phyloP scores from a whole-genome alignment of 148 eudicot genomes.

The Fagopyrum esculentum region DNA sequence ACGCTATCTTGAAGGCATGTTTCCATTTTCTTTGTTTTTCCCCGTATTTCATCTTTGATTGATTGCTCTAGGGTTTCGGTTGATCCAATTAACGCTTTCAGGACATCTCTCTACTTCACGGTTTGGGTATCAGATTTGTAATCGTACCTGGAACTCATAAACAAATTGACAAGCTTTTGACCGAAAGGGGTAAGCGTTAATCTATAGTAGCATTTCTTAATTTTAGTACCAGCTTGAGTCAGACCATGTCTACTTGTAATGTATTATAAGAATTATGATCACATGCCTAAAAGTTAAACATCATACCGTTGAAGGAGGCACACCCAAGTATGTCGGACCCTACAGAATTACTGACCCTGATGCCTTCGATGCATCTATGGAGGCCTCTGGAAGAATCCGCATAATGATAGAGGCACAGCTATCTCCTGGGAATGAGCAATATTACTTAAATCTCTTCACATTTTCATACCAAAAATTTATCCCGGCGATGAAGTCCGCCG shows the following conservation, averaged over 20 bases:
- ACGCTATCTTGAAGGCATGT: slow-evolving; percentile 64
- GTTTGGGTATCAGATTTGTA: slow-evolving; percentile 84
- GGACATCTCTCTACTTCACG: slow-evolving; percentile 92
- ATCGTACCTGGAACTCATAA: slow-evolving; percentile 90
- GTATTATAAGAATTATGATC: neutral
- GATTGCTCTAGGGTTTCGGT: neutral
- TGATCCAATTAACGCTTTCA: slow-evolving; percentile 22
- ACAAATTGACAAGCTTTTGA: slow-evolving; percentile 84
- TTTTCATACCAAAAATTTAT: too few species aligned
- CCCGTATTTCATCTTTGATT: neutral
- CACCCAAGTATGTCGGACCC: slow-evolving; percentile 71
- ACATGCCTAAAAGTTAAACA: neutral
- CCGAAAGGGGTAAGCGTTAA: slow-evolving; percentile 55
- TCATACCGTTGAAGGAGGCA: slow-evolving; percentile 33
- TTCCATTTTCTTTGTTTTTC: neutral
- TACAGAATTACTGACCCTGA: slow-evolving; percentile 85
- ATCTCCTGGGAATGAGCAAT: slow-evolving; percentile 82
- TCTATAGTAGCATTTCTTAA: neutral
- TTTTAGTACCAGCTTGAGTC: neutral
- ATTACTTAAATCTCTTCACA: slow-evolving; percentile 18
- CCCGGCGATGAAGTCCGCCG: too few species aligned
- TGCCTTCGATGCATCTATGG: slow-evolving; percentile 90
- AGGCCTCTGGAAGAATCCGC: slow-evolving; percentile 87
- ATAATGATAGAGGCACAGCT: slow-evolving; percentile 80
- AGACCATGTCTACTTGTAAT: neutral